Percentiles rank a stretch among this genome's conserved stretches.
These are phyloP conservation scores for Pilasporangium apinafurcum DNA, from an alignment of 352 stramenopile species.

Conservation along the genomic window DNA sequence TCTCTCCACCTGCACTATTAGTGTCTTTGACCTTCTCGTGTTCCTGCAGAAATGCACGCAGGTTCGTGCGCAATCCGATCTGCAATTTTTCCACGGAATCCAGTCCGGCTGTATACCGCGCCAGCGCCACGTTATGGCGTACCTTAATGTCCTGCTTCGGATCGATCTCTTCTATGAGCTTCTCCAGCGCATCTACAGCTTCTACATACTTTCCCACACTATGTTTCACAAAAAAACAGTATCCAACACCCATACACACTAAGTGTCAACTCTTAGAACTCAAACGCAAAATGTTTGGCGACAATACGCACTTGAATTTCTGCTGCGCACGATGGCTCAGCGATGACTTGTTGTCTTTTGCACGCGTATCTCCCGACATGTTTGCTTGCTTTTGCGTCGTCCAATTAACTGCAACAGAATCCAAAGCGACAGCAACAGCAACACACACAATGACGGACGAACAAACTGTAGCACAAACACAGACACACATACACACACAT, in stretches of 20 bases:
- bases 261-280: background rate
- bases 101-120: constrained; percentile 55
- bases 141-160: constrained; percentile 74
- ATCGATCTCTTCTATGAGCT: constrained; percentile 77
- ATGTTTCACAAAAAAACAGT: background rate
- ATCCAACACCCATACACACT: constrained; percentile 1
- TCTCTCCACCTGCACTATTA: constrained; percentile 1
- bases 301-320: constrained; percentile 80
- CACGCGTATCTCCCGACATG: constrained; percentile 60
- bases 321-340: constrained; percentile 80
- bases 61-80: constrained; percentile 50
- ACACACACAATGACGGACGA: background rate
- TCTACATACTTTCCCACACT: constrained; percentile 84
- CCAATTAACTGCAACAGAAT: too few relatives aligned
- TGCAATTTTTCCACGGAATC: constrained; percentile 70
- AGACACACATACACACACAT: background rate
- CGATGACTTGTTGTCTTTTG: constrained; percentile 85
- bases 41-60: constrained; percentile 30
- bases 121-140: constrained; percentile 78
- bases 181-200: constrained; percentile 75
- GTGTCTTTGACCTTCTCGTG: constrained; percentile 37
- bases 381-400: background rate
- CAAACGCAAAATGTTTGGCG: background rate
- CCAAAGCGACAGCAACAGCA: background rate
- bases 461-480: background rate